These are phyloP conservation scores for Paecilomyces sp. DNA, from an alignment of 2,329 filamentous ascomycete genomes.

Conservation along the genomic window DNA sequence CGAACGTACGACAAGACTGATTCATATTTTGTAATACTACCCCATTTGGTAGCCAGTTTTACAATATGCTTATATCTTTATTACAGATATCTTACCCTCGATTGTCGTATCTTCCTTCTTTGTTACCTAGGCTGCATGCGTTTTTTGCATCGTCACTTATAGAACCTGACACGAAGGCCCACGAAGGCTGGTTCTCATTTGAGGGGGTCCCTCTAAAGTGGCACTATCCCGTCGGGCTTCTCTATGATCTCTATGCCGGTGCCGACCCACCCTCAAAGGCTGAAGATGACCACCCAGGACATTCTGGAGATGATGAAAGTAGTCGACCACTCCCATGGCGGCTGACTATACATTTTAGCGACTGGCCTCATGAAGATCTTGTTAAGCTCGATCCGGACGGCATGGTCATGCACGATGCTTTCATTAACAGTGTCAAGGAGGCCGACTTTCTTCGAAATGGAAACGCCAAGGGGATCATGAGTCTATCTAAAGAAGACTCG, in stretches of 20 bases:
- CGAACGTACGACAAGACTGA: slow-evolving; percentile 54
- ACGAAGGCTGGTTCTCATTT: slow-evolving; percentile 58
- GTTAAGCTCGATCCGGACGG: slow-evolving; percentile 49
- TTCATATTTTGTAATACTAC: slow-evolving; percentile 48
- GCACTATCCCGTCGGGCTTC: slow-evolving; percentile 63
- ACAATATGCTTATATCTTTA: not conserved
- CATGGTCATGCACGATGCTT: slow-evolving; percentile 56
- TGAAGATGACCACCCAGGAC: slow-evolving; percentile 6
- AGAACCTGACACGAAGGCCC: slow-evolving; percentile 44
- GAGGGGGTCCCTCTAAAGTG: slow-evolving; percentile 63
- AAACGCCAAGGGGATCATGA: slow-evolving; percentile 85
- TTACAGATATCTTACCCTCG: slow-evolving; percentile 54
- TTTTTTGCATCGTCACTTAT: slow-evolving; percentile 58
- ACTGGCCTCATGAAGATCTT: slow-evolving; percentile 52
- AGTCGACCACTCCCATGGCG: slow-evolving; percentile 51
- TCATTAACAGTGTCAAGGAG: slow-evolving; percentile 65
- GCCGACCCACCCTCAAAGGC: slow-evolving; percentile 37
- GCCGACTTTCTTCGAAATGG: slow-evolving; percentile 85
- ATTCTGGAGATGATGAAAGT: slow-evolving; percentile 11
- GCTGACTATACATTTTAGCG: slow-evolving; percentile 54
- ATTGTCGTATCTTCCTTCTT: slow-evolving; percentile 61
- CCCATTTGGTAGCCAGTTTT: not conserved
- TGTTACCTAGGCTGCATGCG: slow-evolving; percentile 54
- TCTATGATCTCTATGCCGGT: slow-evolving; percentile 63
- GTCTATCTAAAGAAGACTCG: slow-evolving; percentile 74